A percentile compares a stretch with the other conserved stretches of the same genome.
phyloP scores from a whole-genome alignment of 2,329 filamentous ascomycete genomes.

The Chrysosporium keratinophilum region DNA sequence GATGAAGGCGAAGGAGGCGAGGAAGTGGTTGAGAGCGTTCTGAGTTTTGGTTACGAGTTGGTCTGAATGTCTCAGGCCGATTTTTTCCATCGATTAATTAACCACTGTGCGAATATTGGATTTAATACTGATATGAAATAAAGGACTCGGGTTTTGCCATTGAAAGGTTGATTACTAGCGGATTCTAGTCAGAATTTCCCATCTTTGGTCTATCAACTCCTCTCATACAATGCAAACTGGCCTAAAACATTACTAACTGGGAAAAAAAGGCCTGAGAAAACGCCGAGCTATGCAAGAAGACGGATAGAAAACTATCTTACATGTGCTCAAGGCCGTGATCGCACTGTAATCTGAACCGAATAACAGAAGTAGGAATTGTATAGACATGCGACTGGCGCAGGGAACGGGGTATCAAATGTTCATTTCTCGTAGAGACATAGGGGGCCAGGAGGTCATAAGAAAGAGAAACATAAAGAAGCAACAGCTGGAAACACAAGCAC shows the following conservation, averaged over 20 bases:
- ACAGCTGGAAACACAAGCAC: background rate
- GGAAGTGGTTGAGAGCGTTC: conserved; percentile 30
- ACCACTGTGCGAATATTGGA: background rate
- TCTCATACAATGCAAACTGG: too few relatives aligned
- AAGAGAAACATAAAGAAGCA: background rate
- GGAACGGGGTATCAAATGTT: background rate
- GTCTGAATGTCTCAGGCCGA: too few relatives aligned
- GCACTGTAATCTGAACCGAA: background rate
- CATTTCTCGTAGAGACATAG: background rate
- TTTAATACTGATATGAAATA: background rate
- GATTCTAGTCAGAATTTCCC: too few relatives aligned
- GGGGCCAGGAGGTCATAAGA: background rate
- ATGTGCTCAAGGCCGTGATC: background rate
- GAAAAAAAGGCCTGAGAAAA: background rate
- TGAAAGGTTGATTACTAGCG: too few relatives aligned
- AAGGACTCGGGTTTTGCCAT: too few relatives aligned
- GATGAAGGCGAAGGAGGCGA: conserved; percentile 23
- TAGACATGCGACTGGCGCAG: background rate
- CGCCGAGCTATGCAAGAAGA: background rate
- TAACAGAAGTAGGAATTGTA: too few relatives aligned
- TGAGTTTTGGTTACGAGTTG: too few relatives aligned
- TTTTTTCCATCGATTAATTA: too few relatives aligned
- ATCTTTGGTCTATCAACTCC: too few relatives aligned
- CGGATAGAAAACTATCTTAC: background rate
- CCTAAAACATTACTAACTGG: background rate